These are phyloP conservation scores for Cymodocea nodosa DNA, from an alignment of 116 monocot species.

Conservation along the genomic window DNA sequence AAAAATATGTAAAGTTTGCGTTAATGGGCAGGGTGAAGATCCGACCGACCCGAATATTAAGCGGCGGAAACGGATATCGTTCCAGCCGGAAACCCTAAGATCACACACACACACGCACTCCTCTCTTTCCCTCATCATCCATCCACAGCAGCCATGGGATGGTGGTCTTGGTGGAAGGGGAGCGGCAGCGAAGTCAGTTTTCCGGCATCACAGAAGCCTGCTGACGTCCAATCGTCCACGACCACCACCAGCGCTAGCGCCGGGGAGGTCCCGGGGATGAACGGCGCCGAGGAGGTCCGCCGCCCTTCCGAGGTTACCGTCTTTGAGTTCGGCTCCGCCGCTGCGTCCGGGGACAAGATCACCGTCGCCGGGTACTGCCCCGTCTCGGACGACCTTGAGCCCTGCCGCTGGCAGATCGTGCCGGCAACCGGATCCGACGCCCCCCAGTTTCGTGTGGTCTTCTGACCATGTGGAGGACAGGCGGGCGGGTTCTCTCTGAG, in stretches of 20 bases:
- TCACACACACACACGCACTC: too few relatives aligned
- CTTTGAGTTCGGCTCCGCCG: conserved; percentile 72
- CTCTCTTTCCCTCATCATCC: too few relatives aligned
- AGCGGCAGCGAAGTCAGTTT: background rate
- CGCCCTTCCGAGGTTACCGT: conserved; percentile 61
- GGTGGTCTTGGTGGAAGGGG: conserved; percentile 45
- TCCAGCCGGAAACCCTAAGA: background rate
- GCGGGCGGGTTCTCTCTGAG: too few relatives aligned
- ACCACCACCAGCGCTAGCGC: background rate
- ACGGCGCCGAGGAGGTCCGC: conserved; percentile 70
- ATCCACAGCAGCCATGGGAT: conserved; percentile 4
- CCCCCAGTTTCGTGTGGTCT: conserved; percentile 67
- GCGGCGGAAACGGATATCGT: background rate
- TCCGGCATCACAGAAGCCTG: background rate
- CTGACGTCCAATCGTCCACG: background rate
- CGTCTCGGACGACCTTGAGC: conserved; percentile 73
- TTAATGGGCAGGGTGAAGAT: too few relatives aligned
- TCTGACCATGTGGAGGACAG: conserved; percentile 24
- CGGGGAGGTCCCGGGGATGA: conserved; percentile 31
- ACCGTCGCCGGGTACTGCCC: conserved; percentile 33
- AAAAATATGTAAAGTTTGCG: too few relatives aligned
- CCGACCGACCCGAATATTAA: too few relatives aligned
- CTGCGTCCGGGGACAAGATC: conserved; percentile 31
- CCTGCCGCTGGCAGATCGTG: conserved; percentile 70
- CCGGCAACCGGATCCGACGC: conserved; percentile 40